Percentiles rank a stretch among this genome's conserved stretches.
Evolutionary conservation across 352 stramenopile species (phyloP).

Genomic region (Phytophthora pisi): DNA sequence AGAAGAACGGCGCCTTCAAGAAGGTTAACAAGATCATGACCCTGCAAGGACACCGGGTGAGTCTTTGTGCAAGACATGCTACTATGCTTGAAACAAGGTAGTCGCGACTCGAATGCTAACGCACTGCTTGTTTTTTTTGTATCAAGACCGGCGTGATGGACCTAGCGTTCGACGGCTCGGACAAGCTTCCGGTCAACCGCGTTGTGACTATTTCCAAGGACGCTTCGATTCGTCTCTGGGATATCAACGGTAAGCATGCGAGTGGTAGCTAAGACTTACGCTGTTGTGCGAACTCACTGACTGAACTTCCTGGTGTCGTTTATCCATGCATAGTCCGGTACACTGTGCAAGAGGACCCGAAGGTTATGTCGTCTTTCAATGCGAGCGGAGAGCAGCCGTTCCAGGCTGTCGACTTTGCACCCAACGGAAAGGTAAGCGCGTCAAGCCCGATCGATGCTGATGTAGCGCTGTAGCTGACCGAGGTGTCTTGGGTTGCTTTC

Average conservation of each 20-base stretch:
- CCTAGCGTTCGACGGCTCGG: slow-evolving; percentile 77
- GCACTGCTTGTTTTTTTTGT: not conserved
- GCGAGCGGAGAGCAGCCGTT: slow-evolving; percentile 61
- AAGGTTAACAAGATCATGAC: slow-evolving; percentile 88
- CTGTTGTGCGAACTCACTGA: not conserved
- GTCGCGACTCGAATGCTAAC: not conserved
- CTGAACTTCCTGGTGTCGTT: not conserved
- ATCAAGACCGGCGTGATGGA: slow-evolving; percentile 74
- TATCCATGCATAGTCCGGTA: slow-evolving; percentile 51
- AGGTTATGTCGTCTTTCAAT: slow-evolving; percentile 67
- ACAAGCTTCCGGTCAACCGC: slow-evolving; percentile 69
- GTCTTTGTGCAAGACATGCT: not conserved
- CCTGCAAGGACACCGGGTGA: slow-evolving; percentile 76
- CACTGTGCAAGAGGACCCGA: slow-evolving; percentile 77
- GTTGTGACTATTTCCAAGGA: slow-evolving; percentile 84
- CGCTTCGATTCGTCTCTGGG: slow-evolving; percentile 73
- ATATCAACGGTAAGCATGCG: slow-evolving; percentile 68
- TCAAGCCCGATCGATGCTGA: not conserved
- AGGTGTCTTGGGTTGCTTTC: not conserved
- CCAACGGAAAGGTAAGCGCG: slow-evolving; percentile 63
- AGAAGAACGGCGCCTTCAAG: slow-evolving; percentile 80
- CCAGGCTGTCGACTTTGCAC: slow-evolving; percentile 64
- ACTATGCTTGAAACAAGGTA: not conserved
- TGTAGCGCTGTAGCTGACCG: not conserved
- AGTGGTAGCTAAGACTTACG: not conserved